Evolutionary conservation across 169 alveolate species (phyloP), one percentile per base, ranked within the genome.

Genomic region (Haemoproteus tartakovskyi): DNA sequence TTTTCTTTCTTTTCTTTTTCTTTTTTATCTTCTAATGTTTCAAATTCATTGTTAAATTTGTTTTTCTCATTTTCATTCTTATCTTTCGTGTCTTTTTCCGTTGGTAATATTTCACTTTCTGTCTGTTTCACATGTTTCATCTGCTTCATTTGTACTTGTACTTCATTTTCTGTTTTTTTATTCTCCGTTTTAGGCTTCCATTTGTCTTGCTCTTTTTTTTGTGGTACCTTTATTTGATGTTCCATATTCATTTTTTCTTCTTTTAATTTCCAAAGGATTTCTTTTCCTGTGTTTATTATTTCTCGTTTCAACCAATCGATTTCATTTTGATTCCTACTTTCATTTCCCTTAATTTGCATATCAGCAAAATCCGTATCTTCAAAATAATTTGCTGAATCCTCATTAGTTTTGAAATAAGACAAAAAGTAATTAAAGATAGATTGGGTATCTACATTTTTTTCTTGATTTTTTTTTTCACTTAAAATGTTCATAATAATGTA

Each of bases 401-500:
- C n/a, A n/a, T n/a, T n/a, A n/a, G n/a, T n/a, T 37, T 56, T 74
- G 46, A 74, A 74, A 59, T 43, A 61, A 8, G 84, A 74, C 9
- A 60, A 57, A 37, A 74, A 57, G 36, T 74, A 74, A 18, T 61
- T 59, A 51, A 56, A 51, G 46, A 74, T 45, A 4, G 84, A 56
- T 40, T 57, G 54, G 21, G 56, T 61, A 45, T 74, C 84, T 74
- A 57, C 59, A 57, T 74, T 46, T 24, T 36, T 74, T 16, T 74
- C 84, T 2, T 19, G 30, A 19, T 57, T 74, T 9, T 29, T 36
- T 26, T 74, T 74, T 37, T 57, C 78, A 37, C 47, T 74, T 30
- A 74, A 47, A 29, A 74, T 74, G 59, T 74, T 74, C 84, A 74
- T 74, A 74, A 74, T 56, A 43, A 59, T 47, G 22, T 74, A 74